phyloP scores from a whole-genome alignment of 805 yeast species.

The Cyberlindnera suaveolens region DNA sequence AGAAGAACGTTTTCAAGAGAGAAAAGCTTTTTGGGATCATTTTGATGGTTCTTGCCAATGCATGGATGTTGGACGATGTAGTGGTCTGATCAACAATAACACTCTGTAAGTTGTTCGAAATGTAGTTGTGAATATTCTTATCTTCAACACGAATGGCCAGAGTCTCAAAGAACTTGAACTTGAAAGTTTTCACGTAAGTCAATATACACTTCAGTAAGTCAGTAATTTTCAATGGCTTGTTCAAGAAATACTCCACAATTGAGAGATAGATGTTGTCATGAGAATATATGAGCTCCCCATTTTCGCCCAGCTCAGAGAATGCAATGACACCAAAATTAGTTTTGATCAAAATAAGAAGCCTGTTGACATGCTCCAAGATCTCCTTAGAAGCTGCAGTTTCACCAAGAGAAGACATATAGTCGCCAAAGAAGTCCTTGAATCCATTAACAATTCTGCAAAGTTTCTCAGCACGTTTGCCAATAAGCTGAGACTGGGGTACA shows the following conservation, averaged over 20 bases:
- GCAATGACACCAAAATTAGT: conserved; percentile 13
- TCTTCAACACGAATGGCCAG: conserved; percentile 3
- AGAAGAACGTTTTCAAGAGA: conserved; percentile 10
- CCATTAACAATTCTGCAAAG: background rate
- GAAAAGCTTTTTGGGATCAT: conserved; percentile 6
- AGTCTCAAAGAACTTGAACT: conserved; percentile 12
- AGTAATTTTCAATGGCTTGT: conserved; percentile 5
- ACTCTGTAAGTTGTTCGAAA: conserved; percentile 21
- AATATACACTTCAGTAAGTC: conserved; percentile 16
- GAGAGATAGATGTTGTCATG: conserved; percentile 9
- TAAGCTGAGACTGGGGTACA: background rate
- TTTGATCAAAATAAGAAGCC: conserved; percentile 11
- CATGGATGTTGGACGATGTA: conserved; percentile 1
- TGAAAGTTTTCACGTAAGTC: conserved; percentile 11
- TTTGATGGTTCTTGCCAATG: conserved; percentile 8
- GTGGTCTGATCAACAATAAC: conserved; percentile 12
- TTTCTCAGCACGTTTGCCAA: conserved; percentile 1
- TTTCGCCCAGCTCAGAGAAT: conserved; percentile 1
- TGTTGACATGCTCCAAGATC: conserved; percentile 12
- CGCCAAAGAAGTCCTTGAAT: conserved; percentile 4
- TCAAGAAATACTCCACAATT: conserved; percentile 4
- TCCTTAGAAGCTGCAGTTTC: background rate
- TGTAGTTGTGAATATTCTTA: conserved; percentile 6
- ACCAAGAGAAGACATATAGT: conserved; percentile 1
- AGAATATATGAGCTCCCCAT: conserved; percentile 1